These are phyloP conservation scores for Helichrysum umbraculigerum DNA, from an alignment of 129 eudicot genomes.

Conservation along the genomic window DNA sequence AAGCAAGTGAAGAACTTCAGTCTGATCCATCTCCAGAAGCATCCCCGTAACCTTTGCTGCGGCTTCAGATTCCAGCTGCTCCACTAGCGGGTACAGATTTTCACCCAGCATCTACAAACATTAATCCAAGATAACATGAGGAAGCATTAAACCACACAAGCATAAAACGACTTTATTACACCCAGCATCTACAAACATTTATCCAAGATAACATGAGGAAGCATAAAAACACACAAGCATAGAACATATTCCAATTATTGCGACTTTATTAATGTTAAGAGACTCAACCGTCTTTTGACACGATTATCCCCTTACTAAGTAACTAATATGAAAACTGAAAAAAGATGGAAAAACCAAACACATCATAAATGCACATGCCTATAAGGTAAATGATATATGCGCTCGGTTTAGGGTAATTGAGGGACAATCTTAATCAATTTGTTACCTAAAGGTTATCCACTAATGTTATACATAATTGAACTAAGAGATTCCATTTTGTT, in stretches of 20 bases:
- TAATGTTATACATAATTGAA: background rate
- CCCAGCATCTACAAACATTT: slow-evolving; percentile 63
- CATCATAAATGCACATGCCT: too few species aligned
- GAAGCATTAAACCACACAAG: too few species aligned
- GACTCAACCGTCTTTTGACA: background rate
- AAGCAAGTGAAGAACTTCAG: slow-evolving; percentile 71
- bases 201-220: too few species aligned
- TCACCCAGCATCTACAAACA: slow-evolving; percentile 74
- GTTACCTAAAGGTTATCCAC: background rate
- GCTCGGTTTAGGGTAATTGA: too few species aligned
- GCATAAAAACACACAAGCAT: too few species aligned
- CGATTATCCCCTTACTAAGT: background rate
- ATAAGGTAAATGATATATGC: too few species aligned
- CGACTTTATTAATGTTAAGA: background rate
- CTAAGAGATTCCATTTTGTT: background rate
- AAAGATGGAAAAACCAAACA: background rate
- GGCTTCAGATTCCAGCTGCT: slow-evolving; percentile 65
- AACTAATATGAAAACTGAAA: too few species aligned
- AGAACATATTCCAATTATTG: background rate
- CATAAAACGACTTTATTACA: slow-evolving; percentile 12
- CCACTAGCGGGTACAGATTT: slow-evolving; percentile 76
- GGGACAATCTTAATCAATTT: too few species aligned
- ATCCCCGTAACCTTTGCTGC: slow-evolving; percentile 98
- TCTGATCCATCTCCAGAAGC: slow-evolving; percentile 87
- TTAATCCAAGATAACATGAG: too few species aligned